A percentile compares a stretch with the other conserved stretches of the same genome.
Conservation (phyloP, 495 filamentous ascomycete genomes). For the Cercophora samala region DNA sequence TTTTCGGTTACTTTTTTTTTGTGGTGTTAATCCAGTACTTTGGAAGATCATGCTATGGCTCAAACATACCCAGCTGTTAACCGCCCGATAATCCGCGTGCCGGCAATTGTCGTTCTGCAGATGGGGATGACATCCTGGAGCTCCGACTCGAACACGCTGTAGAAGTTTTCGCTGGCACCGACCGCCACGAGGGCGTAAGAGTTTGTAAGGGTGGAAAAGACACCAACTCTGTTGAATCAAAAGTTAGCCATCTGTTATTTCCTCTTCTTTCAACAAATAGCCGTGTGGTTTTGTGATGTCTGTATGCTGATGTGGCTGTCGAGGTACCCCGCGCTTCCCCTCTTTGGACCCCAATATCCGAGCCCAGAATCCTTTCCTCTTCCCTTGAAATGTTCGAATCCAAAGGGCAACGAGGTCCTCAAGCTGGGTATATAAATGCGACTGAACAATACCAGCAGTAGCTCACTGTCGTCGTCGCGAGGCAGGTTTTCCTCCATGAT, state of each 20-base stretch:
- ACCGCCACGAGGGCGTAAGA: slow-evolving; percentile 90
- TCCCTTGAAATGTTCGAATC: neutral
- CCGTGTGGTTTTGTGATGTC: neutral
- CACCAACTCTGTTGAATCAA: slow-evolving; percentile 68
- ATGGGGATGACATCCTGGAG: slow-evolving; percentile 96
- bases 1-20: slow-evolving; percentile 71
- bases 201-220: slow-evolving; percentile 94
- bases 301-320: neutral
- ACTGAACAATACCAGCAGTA: neutral
- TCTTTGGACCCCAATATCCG: neutral
- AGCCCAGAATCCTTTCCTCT: neutral
- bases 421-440: neutral
- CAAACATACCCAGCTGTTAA: slow-evolving; percentile 88
- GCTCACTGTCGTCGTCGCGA: neutral
- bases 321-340: neutral
- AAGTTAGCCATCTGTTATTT: slow-evolving; percentile 4
- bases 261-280: neutral
- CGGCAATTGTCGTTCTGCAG: slow-evolving; percentile 95
- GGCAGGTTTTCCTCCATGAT: neutral
- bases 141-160: slow-evolving; percentile 94
- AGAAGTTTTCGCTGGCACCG: slow-evolving; percentile 97
- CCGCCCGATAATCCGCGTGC: slow-evolving; percentile 90
- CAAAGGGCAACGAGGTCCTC: neutral
- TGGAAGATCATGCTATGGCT: no score
- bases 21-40: neutral